These are phyloP conservation scores for Hericium rajendrae DNA, from an alignment of 768 basidiomycete species.

Conservation along the genomic window DNA sequence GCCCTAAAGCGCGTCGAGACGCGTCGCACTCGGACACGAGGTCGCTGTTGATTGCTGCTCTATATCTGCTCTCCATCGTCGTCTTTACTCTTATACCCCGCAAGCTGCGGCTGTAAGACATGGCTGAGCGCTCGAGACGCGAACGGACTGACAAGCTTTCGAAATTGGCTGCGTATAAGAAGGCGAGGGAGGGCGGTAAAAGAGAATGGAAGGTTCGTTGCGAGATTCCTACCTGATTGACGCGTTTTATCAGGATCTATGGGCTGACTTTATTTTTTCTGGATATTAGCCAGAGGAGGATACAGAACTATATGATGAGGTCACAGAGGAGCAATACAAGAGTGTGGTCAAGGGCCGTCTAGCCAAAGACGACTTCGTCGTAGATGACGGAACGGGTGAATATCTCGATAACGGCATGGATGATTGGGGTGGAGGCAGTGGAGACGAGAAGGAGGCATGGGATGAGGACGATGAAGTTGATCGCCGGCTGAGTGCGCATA, in stretches of 20 bases:
- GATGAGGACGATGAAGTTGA: slow-evolving; percentile 26
- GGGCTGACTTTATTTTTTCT: slow-evolving; percentile 14
- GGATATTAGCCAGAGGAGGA: slow-evolving; percentile 37
- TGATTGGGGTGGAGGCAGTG: slow-evolving; percentile 65
- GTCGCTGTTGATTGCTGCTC: background rate
- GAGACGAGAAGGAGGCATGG: slow-evolving; percentile 42
- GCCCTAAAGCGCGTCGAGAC: slow-evolving; percentile 20
- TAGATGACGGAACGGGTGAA: slow-evolving; percentile 84
- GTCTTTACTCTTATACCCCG: background rate
- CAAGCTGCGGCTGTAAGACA: slow-evolving; percentile 1
- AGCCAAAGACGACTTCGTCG: slow-evolving; percentile 86
- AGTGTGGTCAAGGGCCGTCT: slow-evolving; percentile 76
- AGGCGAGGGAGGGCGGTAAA: slow-evolving; percentile 41
- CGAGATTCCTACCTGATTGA: slow-evolving; percentile 1
- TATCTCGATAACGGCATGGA: slow-evolving; percentile 98
- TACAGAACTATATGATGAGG: slow-evolving; percentile 74
- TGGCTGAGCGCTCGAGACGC: slow-evolving; percentile 21
- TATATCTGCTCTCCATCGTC: background rate
- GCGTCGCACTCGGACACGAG: slow-evolving; percentile 8
- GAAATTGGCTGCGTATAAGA: slow-evolving; percentile 43
- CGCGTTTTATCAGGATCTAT: background rate
- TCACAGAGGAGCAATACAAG: slow-evolving; percentile 83
- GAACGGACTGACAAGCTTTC: slow-evolving; percentile 25
- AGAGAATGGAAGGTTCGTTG: slow-evolving; percentile 47
- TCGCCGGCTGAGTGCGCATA: slow-evolving; percentile 18